Evolutionary conservation across 2,329 filamentous ascomycete species (phyloP).

Genomic region (Paecilomyces niveus): DNA sequence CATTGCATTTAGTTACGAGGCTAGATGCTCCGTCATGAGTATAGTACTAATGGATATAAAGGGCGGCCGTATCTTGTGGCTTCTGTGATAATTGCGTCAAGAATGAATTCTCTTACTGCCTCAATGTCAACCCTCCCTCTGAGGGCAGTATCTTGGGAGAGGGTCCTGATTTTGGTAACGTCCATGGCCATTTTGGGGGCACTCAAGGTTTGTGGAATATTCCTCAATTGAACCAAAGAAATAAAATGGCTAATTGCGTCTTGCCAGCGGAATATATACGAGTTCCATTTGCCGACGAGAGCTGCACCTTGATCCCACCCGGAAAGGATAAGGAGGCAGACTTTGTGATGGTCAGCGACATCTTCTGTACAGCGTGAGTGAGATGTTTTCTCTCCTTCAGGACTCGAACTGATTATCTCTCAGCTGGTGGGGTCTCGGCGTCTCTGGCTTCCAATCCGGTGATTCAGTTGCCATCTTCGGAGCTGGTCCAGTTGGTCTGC

Average conservation of each 20-base stretch:
- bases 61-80: not conserved
- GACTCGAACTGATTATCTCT: not conserved
- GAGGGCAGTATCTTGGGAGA: not conserved
- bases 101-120: not conserved
- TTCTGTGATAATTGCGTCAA: not conserved
- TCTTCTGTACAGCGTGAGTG: conserved; percentile 5
- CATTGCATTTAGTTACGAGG: too few species aligned
- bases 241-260: not conserved
- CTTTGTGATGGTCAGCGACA: conserved; percentile 17
- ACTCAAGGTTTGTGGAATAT: conserved; percentile 6
- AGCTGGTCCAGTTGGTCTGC: conserved; percentile 57
- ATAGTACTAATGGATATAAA: not conserved
- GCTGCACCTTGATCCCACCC: conserved; percentile 3
- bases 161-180: not conserved
- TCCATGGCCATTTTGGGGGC: conserved; percentile 3
- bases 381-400: conserved; percentile 3
- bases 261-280: conserved; percentile 11
- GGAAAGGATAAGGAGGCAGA: conserved; percentile 6
- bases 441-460: conserved; percentile 54
- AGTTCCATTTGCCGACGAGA: conserved; percentile 11
- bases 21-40: not conserved
- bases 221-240: not conserved
- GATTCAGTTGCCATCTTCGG: conserved; percentile 60
- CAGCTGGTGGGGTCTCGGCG: conserved; percentile 4
- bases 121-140: not conserved